phyloP scores from a whole-genome alignment of 2,329 filamentous ascomycete genomes.

The Paraconiothyrium sp. region DNA sequence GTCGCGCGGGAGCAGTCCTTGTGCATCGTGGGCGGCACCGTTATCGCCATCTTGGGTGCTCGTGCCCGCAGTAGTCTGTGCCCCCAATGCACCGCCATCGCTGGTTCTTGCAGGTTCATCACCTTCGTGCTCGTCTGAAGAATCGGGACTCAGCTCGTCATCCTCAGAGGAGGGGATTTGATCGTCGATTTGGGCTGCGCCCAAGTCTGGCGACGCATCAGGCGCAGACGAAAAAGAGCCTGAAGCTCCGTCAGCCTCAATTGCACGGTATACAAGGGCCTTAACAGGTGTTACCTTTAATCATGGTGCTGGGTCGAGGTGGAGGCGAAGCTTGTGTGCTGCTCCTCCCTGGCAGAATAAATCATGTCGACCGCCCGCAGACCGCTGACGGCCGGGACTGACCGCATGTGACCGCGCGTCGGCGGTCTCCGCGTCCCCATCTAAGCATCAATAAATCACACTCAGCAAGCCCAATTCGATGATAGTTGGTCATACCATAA shows the following conservation, averaged over 20 bases:
- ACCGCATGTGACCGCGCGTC: constrained; percentile 13
- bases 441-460: not conserved
- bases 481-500: not conserved
- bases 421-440: constrained; percentile 3
- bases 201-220: constrained; percentile 48
- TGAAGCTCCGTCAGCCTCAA: constrained; percentile 17
- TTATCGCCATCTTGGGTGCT: constrained; percentile 37
- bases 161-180: constrained; percentile 49
- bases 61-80: constrained; percentile 32
- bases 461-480: not conserved
- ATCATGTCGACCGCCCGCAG: not conserved
- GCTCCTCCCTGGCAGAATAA: not conserved
- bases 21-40: constrained; percentile 34
- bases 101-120: constrained; percentile 25
- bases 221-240: constrained; percentile 37
- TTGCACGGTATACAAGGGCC: not conserved
- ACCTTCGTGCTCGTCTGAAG: constrained; percentile 38
- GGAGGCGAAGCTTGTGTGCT: constrained; percentile 10
- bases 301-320: constrained; percentile 18
- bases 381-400: not conserved
- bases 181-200: constrained; percentile 42
- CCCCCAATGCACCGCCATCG: constrained; percentile 31
- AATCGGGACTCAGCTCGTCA: constrained; percentile 43
- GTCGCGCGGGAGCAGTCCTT: constrained; percentile 56
- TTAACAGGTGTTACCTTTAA: constrained; percentile 19